A percentile compares a stretch with the other conserved stretches of the same genome.
phyloP scores from a whole-genome alignment of 148 eudicot species.

The Rhododendron griersonianum region DNA sequence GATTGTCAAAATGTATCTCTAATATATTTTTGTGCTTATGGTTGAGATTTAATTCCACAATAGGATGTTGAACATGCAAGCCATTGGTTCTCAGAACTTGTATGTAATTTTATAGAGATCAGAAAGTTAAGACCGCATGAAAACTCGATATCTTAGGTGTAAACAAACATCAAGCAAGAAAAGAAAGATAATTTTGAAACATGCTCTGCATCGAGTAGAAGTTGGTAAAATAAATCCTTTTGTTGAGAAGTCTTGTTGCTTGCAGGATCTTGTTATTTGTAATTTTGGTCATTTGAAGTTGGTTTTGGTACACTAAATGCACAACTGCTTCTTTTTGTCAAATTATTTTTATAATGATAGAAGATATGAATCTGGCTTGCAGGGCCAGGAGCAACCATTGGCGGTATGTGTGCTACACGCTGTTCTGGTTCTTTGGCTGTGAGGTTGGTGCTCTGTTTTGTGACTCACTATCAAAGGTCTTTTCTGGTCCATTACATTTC shows the following conservation, averaged over 20 bases:
- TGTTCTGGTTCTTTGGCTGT: conserved; percentile 99
- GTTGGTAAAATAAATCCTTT: neutral
- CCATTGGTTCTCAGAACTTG: neutral
- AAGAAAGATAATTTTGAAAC: neutral
- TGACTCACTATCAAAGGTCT: neutral
- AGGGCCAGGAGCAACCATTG: conserved; percentile 99
- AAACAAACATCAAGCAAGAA: neutral
- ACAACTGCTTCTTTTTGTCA: neutral
- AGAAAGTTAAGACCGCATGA: neutral
- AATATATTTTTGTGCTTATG: neutral
- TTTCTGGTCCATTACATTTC: neutral
- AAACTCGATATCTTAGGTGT: neutral
- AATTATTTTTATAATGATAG: neutral
- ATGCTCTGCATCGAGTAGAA: neutral
- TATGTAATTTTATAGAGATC: neutral
- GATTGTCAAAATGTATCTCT: neutral
- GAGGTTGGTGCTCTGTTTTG: conserved; percentile 41
- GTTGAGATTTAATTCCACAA: neutral
- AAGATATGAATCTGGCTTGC: conserved; percentile 12
- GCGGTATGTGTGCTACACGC: conserved; percentile 99
- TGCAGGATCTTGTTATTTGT: neutral
- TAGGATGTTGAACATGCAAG: neutral
- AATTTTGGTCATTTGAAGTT: neutral
- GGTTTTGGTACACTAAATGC: neutral
- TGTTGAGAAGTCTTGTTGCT: neutral